Evolutionary conservation across 2,329 filamentous ascomycete genomes (phyloP), one percentile per base, ranked within the genome.

Genomic region (Magnaporthiopsis poae): DNA sequence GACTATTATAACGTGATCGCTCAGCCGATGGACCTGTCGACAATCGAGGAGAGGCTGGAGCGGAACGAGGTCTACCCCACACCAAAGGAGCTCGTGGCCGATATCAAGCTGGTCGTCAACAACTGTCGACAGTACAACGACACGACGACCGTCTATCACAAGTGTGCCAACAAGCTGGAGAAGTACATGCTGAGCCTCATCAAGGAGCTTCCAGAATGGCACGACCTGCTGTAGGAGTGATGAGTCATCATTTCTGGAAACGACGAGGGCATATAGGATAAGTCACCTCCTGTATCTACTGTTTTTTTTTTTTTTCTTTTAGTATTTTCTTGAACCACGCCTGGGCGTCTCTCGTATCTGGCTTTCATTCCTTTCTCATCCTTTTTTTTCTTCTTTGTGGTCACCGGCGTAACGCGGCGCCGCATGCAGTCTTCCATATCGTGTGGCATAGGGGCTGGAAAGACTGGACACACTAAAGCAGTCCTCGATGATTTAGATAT

Each of bases 1-100:
- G 89, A 91, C 72, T 92, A 92, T 76, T 91, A 91, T 76, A 87
- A 90, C 67, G 88, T 91, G 66, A 92, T 92, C 76, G 87, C 88
- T 69, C 85, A 90, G 72, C 89, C 89, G 11, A 92, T 92, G 89
- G 89, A 90, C 71, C 77, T 90, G 46, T 84, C 82, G 1, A 91
- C 88, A 2, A 90, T 91, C 88, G 89, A 91, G 72, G 83, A 86
- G 68, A 89, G 90, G 72, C 82, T 90, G 66, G 88, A 90, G 70
- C 87, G 88, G 66, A 25, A 56, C 21, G 89, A 91, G 73, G 79
- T 87, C 67, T 92, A 92, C 70, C 83, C 86, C 3, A 86, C 81
- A 0, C 88, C 89, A 0, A 88, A 91, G 70, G 89, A 91, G 69
- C 90, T 92, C 70, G 84, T 90, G 74, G 82, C 82, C 66, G 89